These are phyloP conservation scores for Abortiporus biennis DNA, from an alignment of 1,284 basidiomycete species.

Conservation along the genomic window DNA sequence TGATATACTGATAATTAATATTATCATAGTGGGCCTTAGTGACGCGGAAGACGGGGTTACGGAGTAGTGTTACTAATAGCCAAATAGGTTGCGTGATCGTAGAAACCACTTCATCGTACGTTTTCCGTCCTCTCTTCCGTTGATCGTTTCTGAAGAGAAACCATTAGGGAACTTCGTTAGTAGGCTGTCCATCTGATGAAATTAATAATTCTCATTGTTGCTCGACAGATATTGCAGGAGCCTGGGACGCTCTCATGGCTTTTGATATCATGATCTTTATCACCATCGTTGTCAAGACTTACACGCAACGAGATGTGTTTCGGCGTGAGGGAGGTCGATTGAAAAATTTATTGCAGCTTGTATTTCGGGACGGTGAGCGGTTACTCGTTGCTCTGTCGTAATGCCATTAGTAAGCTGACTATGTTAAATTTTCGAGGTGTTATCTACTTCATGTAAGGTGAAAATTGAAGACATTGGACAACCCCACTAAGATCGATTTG, in stretches of 20 bases:
- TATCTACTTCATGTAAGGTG: too few relatives aligned
- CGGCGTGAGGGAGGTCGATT: too few relatives aligned
- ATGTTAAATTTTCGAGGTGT: too few relatives aligned
- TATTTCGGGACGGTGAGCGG: too few relatives aligned
- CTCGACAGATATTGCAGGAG: background rate
- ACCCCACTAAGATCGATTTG: too few relatives aligned
- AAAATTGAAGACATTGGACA: too few relatives aligned
- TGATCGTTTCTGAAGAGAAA: background rate
- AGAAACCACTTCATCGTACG: background rate
- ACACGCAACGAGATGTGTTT: too few relatives aligned
- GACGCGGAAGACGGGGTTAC: background rate
- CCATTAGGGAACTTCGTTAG: background rate
- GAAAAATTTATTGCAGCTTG: too few relatives aligned
- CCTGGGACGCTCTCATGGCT: background rate
- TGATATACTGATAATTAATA: background rate
- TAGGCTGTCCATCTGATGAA: background rate
- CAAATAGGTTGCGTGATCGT: too few relatives aligned
- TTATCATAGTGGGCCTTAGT: background rate
- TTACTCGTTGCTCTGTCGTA: too few relatives aligned
- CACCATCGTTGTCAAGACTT: background rate
- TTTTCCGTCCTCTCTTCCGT: background rate
- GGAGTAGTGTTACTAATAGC: background rate
- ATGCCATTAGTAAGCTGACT: too few relatives aligned
- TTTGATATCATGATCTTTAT: background rate
- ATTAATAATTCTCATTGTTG: background rate